Conservation (phyloP, 495 filamentous ascomycete genomes). For the Talaromyces thailandensis region DNA sequence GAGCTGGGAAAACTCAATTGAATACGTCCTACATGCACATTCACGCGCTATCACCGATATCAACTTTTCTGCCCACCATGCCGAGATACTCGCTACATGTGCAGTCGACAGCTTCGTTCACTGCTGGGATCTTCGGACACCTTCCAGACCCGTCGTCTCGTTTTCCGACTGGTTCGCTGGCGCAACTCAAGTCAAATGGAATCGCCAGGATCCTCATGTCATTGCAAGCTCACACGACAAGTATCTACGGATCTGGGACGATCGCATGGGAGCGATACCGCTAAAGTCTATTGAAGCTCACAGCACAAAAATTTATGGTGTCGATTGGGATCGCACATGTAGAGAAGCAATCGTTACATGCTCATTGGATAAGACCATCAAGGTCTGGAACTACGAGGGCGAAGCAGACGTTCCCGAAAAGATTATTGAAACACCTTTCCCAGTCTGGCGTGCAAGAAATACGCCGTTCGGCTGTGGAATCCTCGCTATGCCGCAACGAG, state of each 20-base stretch:
- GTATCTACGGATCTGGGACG: constrained; percentile 85
- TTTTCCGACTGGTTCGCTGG: constrained; percentile 95
- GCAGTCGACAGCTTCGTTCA: constrained; percentile 89
- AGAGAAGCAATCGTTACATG: constrained; percentile 70
- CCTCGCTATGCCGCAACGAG: constrained; percentile 84
- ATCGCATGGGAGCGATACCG: constrained; percentile 68
- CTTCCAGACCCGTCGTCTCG: constrained; percentile 63
- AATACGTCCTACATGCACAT: constrained; percentile 86
- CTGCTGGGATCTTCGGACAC: constrained; percentile 81
- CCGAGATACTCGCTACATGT: constrained; percentile 82
- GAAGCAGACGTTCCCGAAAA: constrained; percentile 57
- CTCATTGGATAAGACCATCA: constrained; percentile 85
- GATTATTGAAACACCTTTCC: constrained; percentile 71
- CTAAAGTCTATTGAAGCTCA: constrained; percentile 80
- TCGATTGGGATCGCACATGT: constrained; percentile 85
- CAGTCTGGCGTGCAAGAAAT: constrained; percentile 88
- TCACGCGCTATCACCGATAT: constrained; percentile 90
- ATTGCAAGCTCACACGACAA: constrained; percentile 86
- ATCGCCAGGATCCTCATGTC: constrained; percentile 73
- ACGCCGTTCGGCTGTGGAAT: constrained; percentile 86
- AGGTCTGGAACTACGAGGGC: constrained; percentile 80
- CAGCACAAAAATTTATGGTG: constrained; percentile 90
- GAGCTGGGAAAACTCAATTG: constrained; percentile 64
- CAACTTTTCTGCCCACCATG: constrained; percentile 91
- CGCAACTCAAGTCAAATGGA: constrained; percentile 94